Evolutionary conservation across 495 filamentous ascomycete genomes (phyloP), one percentile per base, ranked within the genome.

Genomic region (Penicillium alfredii): DNA sequence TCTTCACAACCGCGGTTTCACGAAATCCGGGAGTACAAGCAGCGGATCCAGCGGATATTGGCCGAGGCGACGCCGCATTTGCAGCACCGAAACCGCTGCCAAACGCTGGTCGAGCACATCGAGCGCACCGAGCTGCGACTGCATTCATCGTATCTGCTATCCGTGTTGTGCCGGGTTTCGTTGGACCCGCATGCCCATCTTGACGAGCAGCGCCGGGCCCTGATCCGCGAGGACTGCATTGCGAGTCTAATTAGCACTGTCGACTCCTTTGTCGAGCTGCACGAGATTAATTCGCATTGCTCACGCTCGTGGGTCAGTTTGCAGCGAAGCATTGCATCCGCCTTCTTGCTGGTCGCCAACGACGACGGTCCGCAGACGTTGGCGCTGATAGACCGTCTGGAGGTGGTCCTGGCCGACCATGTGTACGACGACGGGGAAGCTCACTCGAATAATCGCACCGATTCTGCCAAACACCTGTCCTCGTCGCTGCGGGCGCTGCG

Each of bases 101-200:
- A 30, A n/a, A 59, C 68, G 0, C 48, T 68, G 8, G 65, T 61
- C 6, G 63, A 79, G 14, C 69, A 74, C 27, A 64, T 79, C 8
- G 71, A 80, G 50, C 62, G 75, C 41, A 74, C 68, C 34, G 70
- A 70, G 16, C 42, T 79, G 32, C 71, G 72, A 35, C 57, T 80
- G 13, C 76, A 80, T 42, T 66, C 68, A 2, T 77, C 73, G 1
- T 80, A 78, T 51, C 69, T 75, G 32, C 65, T 69, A 18, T 79
- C 76, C 4, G 68, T 78, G 23, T 54, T 80, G 19, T 78, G 74
- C 44, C 70, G 76, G 6, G 67, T 71, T 8, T 72, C 74, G 0
- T 59, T 80, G 33, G 73, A 72, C 29, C 66, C 69, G 8, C 65
- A 66, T 34, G 50, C 50, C 3, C 46, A 53, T 21, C 23, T 65